Evolutionary conservation across 306 rosid species (phyloP).

Genomic region (Acacia melanoxylon): DNA sequence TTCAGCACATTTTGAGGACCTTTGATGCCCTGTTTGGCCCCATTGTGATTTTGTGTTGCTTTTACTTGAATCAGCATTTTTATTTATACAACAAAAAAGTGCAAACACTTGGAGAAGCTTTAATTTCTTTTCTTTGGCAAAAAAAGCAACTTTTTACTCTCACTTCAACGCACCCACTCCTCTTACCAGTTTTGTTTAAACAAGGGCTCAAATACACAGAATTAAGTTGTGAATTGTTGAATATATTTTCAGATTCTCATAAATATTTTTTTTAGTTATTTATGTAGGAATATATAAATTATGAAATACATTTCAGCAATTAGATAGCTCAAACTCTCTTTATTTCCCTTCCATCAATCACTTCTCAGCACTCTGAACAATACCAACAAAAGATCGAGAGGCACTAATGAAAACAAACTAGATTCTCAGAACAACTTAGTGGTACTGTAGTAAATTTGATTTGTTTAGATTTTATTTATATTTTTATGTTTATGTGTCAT

Average conservation of each 20-base stretch:
- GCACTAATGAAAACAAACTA: background rate
- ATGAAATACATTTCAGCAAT: background rate
- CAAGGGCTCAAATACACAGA: background rate
- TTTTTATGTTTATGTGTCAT: background rate
- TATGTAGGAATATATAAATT: background rate
- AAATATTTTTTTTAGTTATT: background rate
- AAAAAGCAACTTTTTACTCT: background rate
- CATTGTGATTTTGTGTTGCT: background rate
- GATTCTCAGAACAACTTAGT: background rate
- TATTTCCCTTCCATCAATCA: background rate
- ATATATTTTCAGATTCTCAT: background rate
- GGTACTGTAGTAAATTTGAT: background rate
- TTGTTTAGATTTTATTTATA: background rate
- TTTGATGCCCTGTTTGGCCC: slow-evolving; percentile 9
- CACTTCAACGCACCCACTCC: too few relatives aligned
- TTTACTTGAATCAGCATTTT: background rate
- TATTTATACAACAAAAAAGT: background rate
- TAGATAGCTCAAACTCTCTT: background rate
- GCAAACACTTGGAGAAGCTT: background rate
- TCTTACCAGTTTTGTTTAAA: background rate
- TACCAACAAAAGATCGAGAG: background rate
- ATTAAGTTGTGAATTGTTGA: background rate
- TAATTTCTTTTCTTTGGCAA: background rate
- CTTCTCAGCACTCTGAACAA: background rate
- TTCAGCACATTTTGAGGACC: slow-evolving; percentile 9